These are phyloP conservation scores for Biscogniauxia sp. DNA, from an alignment of 2,329 filamentous ascomycete species.

Conservation along the genomic window DNA sequence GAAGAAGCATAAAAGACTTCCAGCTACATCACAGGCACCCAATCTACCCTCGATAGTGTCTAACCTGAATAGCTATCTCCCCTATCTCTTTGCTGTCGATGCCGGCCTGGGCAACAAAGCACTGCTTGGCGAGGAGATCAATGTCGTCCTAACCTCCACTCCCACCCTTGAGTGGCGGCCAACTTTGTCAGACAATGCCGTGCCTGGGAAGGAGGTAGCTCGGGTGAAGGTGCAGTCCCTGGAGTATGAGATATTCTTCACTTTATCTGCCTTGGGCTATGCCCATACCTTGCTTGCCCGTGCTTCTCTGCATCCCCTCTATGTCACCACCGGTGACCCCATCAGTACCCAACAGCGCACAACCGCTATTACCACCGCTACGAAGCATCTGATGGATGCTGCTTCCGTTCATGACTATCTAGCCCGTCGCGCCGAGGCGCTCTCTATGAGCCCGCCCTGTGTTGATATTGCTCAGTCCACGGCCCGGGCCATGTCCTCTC, in stretches of 20 bases:
- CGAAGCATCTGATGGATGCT: slow-evolving; percentile 73
- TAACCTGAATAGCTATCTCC: slow-evolving; percentile 73
- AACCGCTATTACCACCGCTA: slow-evolving; percentile 68
- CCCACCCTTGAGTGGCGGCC: slow-evolving; percentile 81
- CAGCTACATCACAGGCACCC: slow-evolving; percentile 64
- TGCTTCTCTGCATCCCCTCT: slow-evolving; percentile 68
- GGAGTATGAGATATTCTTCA: slow-evolving; percentile 81
- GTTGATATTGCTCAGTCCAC: slow-evolving; percentile 53
- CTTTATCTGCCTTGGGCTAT: slow-evolving; percentile 73
- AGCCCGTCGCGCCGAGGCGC: slow-evolving; percentile 50
- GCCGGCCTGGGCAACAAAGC: slow-evolving; percentile 61
- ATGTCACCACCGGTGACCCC: slow-evolving; percentile 61
- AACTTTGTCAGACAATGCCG: slow-evolving; percentile 64
- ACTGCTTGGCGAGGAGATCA: slow-evolving; percentile 59
- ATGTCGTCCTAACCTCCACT: slow-evolving; percentile 59
- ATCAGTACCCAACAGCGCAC: slow-evolving; percentile 65
- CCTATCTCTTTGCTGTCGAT: slow-evolving; percentile 78
- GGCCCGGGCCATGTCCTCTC: slow-evolving; percentile 55
- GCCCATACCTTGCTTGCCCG: slow-evolving; percentile 72
- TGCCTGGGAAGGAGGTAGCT: slow-evolving; percentile 62
- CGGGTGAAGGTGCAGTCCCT: slow-evolving; percentile 71
- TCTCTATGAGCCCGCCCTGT: slow-evolving; percentile 43
- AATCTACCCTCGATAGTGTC: slow-evolving; percentile 70
- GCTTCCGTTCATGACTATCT: slow-evolving; percentile 76
- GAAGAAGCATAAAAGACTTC: slow-evolving; percentile 87